Base-by-base conservation (phyloP, 169 alveolate genomes). In the Plasmodium inui region DNA sequence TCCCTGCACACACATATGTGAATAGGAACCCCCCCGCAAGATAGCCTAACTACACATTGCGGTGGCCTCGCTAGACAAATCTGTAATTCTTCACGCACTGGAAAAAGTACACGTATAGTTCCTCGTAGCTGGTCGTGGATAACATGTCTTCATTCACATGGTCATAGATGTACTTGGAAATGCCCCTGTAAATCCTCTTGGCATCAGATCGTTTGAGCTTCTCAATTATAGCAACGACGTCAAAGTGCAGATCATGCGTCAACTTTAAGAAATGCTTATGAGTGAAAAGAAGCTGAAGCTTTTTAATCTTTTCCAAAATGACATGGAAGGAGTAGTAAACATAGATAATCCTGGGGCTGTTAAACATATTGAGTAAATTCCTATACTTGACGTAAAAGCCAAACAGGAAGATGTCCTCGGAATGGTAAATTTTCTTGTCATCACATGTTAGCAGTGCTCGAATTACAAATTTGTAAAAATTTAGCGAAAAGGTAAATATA, bases 311-410 rank as follows among this genome's bases (percentile, higher is more conserved):
- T 61, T 89, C 76, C 50, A 32, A 72, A 1, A 89, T 89, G 22
- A 89, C 53, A 61, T 89, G 72, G 73, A 79, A 89, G 72, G 94
- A 89, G 50, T 41, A 89, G 76, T 89, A 89, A 7, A 89, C 26
- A 79, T 55, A 55, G 6, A 37, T 30, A 89, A 79, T 61, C 39
- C 94, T 53, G 41, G 94, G 94, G 53, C 94, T 89, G 22, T 71
- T 89, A 79, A 89, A 89, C 34, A 89, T 39, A 12, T 26, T 79
- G 0, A 89, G 30, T 61, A 89, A 61, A 78, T 89, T 89, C 82
- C 37, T 57, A 57, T 89, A 89, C 39, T 89, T 89, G 30, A 89
- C 41, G 41, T 89, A 89, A 89, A 89, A 89, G 3, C 94, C 94
- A 78, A 79, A 79, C 50, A 89, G 26, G 37, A 89, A 89, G 39